Evolutionary conservation across 2,329 filamentous ascomycete species (phyloP).

Genomic region (Metarhizium brunneum): DNA sequence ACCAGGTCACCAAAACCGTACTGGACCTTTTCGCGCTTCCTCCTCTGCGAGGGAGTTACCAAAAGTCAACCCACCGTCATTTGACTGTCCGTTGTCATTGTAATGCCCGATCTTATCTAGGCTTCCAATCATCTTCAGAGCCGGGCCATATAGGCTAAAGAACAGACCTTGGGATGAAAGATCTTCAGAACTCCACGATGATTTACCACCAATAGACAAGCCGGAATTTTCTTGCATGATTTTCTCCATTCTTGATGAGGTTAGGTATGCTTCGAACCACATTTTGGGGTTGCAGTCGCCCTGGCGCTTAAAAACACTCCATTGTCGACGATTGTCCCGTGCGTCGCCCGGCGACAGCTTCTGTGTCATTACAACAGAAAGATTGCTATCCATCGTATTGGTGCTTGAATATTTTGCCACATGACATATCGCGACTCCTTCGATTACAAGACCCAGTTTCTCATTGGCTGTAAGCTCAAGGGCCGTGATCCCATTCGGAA

Average conservation of each 20-base stretch:
- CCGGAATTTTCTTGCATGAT: slow-evolving; percentile 16
- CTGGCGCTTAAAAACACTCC: neutral
- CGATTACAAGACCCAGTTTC: slow-evolving; percentile 7
- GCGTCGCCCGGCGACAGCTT: slow-evolving; percentile 5
- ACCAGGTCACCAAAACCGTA: slow-evolving; percentile 7
- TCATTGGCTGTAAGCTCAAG: slow-evolving; percentile 10
- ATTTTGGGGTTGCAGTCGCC: neutral
- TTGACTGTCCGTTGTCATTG: slow-evolving; percentile 16
- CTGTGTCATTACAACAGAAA: slow-evolving; percentile 16
- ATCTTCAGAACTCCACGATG: slow-evolving; percentile 15
- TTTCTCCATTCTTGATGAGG: slow-evolving; percentile 12
- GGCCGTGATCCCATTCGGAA: slow-evolving; percentile 8
- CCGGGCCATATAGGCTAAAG: slow-evolving; percentile 17
- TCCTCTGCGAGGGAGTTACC: neutral
- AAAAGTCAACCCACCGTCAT: neutral
- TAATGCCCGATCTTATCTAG: slow-evolving; percentile 21
- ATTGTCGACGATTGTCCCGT: slow-evolving; percentile 2
- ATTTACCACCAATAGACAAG: slow-evolving; percentile 17
- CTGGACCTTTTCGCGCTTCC: neutral
- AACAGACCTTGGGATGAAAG: slow-evolving; percentile 14
- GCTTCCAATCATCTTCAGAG: slow-evolving; percentile 18
- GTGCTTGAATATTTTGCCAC: slow-evolving; percentile 12
- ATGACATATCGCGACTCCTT: slow-evolving; percentile 12
- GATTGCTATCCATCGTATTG: slow-evolving; percentile 7
- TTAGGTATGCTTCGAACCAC: slow-evolving; percentile 21